Evolutionary conservation across 768 basidiomycete species (phyloP).

Genomic region (Coprinellus aureogranulatus): DNA sequence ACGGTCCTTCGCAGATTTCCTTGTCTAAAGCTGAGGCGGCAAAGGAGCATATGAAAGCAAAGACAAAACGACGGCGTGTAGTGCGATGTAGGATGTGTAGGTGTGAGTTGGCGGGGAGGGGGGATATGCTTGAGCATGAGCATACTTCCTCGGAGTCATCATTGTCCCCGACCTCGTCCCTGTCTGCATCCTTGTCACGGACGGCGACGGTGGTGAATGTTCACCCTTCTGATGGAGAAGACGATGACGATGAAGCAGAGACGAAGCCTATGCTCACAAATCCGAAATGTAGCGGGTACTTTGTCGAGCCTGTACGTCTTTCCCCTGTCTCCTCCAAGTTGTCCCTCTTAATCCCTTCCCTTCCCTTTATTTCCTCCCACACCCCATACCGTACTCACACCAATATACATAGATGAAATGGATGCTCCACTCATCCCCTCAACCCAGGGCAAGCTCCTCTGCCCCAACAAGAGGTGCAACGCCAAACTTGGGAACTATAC

Average conservation of each 20-base stretch:
- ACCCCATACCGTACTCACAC: too few species aligned
- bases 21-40: neutral
- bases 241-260: conserved; percentile 20
- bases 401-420: conserved; percentile 70
- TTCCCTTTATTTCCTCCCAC: neutral
- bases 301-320: conserved; percentile 94
- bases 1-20: neutral
- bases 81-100: conserved; percentile 94
- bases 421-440: conserved; percentile 86
- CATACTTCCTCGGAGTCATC: conserved; percentile 38
- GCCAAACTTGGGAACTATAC: conserved; percentile 94
- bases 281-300: conserved; percentile 92
- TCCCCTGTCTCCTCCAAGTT: too few species aligned
- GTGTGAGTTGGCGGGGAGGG: conserved; percentile 85
- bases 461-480: conserved; percentile 88
- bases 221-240: conserved; percentile 1
- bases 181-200: conserved; percentile 55
- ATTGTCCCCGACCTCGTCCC: neutral
- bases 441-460: conserved; percentile 89
- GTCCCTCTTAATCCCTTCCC: neutral
- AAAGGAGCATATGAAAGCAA: conserved; percentile 3
- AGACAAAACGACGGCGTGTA: conserved; percentile 68
- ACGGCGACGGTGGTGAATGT: too few species aligned
- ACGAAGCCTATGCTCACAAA: conserved; percentile 70
- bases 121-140: conserved; percentile 91